Percentiles rank a stretch among this genome's conserved stretches.
phyloP scores from a whole-genome alignment of 805 yeast genomes.

The Ogataea neopini region DNA sequence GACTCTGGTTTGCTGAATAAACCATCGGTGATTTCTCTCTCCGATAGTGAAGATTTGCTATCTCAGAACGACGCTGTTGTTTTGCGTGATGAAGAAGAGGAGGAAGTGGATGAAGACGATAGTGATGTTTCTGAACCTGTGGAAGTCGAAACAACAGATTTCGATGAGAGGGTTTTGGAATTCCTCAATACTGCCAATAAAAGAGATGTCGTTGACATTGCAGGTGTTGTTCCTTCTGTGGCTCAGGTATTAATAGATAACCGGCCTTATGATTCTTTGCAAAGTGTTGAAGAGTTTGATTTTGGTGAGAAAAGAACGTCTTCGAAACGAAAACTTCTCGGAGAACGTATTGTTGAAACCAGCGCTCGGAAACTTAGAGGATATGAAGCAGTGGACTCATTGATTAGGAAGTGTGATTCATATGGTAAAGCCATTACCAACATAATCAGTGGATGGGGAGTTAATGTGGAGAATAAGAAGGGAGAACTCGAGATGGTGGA shows the following conservation, averaged over 20 bases:
- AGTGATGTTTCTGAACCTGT: conserved; percentile 35
- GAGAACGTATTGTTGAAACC: conserved; percentile 72
- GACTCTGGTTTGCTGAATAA: conserved; percentile 5
- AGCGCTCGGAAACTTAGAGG: conserved; percentile 75
- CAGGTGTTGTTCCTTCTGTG: conserved; percentile 63
- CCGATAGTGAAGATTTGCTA: conserved; percentile 19
- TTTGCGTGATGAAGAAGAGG: conserved; percentile 21
- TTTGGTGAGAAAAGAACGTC: conserved; percentile 37
- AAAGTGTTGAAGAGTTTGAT: conserved; percentile 57
- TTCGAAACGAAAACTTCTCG: conserved; percentile 54
- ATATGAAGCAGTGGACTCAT: conserved; percentile 91
- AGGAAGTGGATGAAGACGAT: conserved; percentile 40
- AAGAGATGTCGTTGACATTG: conserved; percentile 78
- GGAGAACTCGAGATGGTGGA: conserved; percentile 72
- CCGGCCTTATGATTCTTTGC: conserved; percentile 69
- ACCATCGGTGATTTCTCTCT: conserved; percentile 24
- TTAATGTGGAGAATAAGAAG: conserved; percentile 59
- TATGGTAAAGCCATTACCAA: conserved; percentile 69
- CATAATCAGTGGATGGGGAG: conserved; percentile 88
- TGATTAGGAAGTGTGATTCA: conserved; percentile 78
- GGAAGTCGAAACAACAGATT: conserved; percentile 35
- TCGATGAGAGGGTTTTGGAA: conserved; percentile 67
- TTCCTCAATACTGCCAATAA: conserved; percentile 78
- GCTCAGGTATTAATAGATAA: conserved; percentile 64
- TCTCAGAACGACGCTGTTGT: conserved; percentile 17